Percentiles rank a stretch among this genome's conserved stretches.
Conservation (phyloP, 73 alveolate species). For the Breviolum minutum region DNA sequence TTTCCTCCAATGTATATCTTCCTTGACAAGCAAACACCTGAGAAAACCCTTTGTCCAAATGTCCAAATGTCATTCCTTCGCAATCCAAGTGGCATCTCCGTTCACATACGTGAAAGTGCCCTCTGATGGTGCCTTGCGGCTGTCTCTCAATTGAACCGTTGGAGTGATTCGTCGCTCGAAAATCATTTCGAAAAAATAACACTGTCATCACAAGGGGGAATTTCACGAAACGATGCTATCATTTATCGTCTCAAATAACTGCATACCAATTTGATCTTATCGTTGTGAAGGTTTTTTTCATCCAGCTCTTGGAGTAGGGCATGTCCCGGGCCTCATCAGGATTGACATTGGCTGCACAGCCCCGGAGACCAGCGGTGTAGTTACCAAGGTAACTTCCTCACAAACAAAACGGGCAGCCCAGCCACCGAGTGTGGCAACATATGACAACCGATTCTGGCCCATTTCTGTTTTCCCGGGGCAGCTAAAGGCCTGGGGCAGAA, state of each 20-base stretch:
- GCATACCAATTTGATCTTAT: background rate
- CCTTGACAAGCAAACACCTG: background rate
- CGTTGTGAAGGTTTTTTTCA: background rate
- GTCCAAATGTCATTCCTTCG: background rate
- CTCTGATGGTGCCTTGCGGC: conserved; percentile 50
- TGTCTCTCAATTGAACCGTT: background rate
- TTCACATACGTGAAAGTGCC: conserved; percentile 92
- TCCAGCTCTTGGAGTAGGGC: background rate
- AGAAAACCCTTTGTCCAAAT: background rate
- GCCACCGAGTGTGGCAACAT: no score
- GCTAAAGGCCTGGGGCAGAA: no score
- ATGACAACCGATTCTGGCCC: no score
- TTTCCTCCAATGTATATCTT: no score
- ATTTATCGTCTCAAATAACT: background rate
- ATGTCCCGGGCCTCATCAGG: conserved; percentile 26
- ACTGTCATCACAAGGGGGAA: background rate
- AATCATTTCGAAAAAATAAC: background rate
- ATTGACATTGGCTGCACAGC: conserved; percentile 45
- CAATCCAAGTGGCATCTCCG: conserved; percentile 68
- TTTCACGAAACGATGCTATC: background rate
- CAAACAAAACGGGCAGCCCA: background rate
- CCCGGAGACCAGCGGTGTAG: conserved; percentile 90
- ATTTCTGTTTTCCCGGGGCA: no score
- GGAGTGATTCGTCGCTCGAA: background rate
- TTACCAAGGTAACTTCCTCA: conserved; percentile 71